Base-by-base conservation (phyloP, 2,329 filamentous ascomycete species). In the Pseudopyrenochaeta lycopersici region DNA sequence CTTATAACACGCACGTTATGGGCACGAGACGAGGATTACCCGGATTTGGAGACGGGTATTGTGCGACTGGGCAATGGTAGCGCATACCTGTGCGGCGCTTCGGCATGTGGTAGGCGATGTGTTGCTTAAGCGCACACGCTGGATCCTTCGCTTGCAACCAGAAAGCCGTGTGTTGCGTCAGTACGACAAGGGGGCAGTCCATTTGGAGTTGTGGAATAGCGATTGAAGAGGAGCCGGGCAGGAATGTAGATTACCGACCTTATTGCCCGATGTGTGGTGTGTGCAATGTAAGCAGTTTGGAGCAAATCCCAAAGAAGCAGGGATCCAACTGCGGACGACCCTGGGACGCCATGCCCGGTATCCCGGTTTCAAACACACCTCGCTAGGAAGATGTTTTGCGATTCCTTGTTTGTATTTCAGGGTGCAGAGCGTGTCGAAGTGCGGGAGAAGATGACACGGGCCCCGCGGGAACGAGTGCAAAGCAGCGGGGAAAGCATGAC, bases 401-500 rank as follows among this genome's bases (percentile, higher is more conserved):
- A 42, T 31, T 29, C 21, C 50, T 12, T 39, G 31, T 50, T 27
- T 32, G 44, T 18, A 31, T 1, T 21, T 4, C 46, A 38, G n/a
- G n/a, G 33, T 46, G 43, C 20, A 35, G 27, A 44, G 46, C 4
- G 43, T 47, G 42, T 31, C 35, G 40, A 30, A 53, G 33, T 41
- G 48, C 46, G 48, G 36, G 47, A 54, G 30, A 43, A 48, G 58
- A 35, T 18, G 11, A 42, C 49, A 47, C 40, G 29, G 50, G 21
- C 45, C 9, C 45, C 33, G 38, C 43, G 38, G 48, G 46, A 56
- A 21, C 2, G 52, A 36, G 42, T 44, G 50, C 42, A 52, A 23
- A n/a, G 52, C 46, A 51, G 59, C 53, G 59, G 60, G 56, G 54
- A 54, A n/a, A 60, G 32, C 38, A 47, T 60, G 57, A 52, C 60